Percentiles rank a stretch among this genome's conserved stretches.
phyloP scores from a whole-genome alignment of 805 yeast genomes.

The Hanseniaspora hatyaiensis region DNA sequence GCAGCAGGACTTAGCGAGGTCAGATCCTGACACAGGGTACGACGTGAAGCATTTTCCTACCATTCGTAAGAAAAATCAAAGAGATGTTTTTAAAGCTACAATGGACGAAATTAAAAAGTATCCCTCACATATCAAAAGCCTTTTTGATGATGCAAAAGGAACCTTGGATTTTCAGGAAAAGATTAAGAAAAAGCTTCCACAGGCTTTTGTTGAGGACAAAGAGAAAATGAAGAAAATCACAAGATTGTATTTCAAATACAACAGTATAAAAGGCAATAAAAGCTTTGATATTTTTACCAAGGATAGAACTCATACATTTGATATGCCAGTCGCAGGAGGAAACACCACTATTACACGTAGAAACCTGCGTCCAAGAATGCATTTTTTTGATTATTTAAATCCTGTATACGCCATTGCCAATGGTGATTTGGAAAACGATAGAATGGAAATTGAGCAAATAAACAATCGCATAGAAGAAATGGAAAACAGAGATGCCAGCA shows the following conservation, averaged over 20 bases:
- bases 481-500: neutral
- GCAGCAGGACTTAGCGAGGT: too few species aligned
- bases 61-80: neutral
- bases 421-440: neutral
- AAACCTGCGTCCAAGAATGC: neutral
- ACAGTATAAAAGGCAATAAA: neutral
- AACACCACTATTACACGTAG: neutral
- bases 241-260: slow-evolving; percentile 11
- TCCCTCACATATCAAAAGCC: neutral
- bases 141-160: neutral
- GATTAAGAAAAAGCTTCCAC: neutral
- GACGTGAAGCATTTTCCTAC: too few species aligned
- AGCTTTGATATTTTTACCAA: neutral
- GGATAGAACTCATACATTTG: neutral
- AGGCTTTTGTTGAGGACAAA: neutral
- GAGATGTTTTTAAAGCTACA: neutral
- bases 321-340: neutral
- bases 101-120: neutral
- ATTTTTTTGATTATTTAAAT: neutral
- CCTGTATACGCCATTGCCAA: neutral
- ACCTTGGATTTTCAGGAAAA: neutral
- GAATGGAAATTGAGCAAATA: slow-evolving; percentile 1
- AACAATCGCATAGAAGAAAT: too few species aligned
- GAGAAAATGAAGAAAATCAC: slow-evolving; percentile 2
- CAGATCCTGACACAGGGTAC: too few species aligned